Evolutionary conservation across 2,329 filamentous ascomycete species (phyloP).

Genomic region (Nothopassalora personata): DNA sequence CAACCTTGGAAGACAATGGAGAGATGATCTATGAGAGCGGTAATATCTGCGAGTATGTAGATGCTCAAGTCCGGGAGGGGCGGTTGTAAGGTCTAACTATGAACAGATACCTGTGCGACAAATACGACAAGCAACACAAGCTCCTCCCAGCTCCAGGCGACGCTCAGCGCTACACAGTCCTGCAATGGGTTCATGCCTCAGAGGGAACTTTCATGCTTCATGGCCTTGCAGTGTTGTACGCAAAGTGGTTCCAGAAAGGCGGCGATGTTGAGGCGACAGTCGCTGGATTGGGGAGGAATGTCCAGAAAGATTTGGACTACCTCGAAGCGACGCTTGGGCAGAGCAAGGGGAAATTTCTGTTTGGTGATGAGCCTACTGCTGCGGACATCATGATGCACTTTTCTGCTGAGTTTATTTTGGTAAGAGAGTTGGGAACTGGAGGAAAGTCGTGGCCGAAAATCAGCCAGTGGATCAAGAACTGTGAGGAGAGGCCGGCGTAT

Average conservation of each 20-base stretch:
- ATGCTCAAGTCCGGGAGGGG: background rate
- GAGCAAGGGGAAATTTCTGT: conserved; percentile 37
- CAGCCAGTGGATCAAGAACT: conserved; percentile 36
- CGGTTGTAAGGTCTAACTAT: background rate
- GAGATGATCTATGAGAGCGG: conserved; percentile 42
- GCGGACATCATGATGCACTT: conserved; percentile 47
- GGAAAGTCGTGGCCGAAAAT: conserved; percentile 33
- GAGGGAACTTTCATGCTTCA: conserved; percentile 46
- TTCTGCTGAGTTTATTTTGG: conserved; percentile 37
- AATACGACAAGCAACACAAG: conserved; percentile 37
- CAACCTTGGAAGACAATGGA: conserved; percentile 40
- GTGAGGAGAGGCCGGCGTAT: conserved; percentile 34
- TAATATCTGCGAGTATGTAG: conserved; percentile 42
- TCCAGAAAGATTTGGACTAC: conserved; percentile 43
- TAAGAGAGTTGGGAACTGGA: conserved; percentile 34
- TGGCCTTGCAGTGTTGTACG: conserved; percentile 42
- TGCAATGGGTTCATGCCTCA: conserved; percentile 44
- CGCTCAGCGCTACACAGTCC: conserved; percentile 33
- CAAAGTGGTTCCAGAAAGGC: conserved; percentile 39
- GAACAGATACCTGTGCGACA: conserved; percentile 43
- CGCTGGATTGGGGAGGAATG: conserved; percentile 37
- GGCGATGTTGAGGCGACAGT: conserved; percentile 35
- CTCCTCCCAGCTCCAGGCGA: conserved; percentile 36
- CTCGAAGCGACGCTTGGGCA: conserved; percentile 39
- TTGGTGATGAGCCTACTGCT: conserved; percentile 39